Conservation (phyloP, 2,329 filamentous ascomycete genomes). For the Epicoccum sorghinum region DNA sequence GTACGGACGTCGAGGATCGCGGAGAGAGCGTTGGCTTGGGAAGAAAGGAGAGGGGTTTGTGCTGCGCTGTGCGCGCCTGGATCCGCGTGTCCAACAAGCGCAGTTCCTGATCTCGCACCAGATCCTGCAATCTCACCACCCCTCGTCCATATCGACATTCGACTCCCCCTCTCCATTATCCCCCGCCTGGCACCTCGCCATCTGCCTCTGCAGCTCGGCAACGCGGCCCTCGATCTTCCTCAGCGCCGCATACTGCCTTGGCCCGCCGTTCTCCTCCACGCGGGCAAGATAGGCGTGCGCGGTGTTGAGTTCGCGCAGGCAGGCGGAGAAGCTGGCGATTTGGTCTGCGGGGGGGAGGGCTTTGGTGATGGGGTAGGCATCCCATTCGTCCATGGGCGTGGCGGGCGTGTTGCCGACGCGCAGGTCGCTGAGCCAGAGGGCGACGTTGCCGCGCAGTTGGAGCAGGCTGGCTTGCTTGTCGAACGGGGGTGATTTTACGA, state of each 20-base stretch:
- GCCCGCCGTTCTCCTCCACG: constrained; percentile 30
- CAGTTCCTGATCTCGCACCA: no score
- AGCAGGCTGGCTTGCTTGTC: constrained; percentile 70
- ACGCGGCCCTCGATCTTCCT: constrained; percentile 27
- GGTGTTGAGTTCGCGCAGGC: constrained; percentile 28
- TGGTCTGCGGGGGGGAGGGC: constrained; percentile 11
- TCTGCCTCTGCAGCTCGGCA: constrained; percentile 23
- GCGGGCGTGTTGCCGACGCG: constrained; percentile 43
- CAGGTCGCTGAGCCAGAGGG: constrained; percentile 77
- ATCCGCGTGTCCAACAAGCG: no score
- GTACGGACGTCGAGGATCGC: no score
- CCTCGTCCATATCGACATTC: not conserved
- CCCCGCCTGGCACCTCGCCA: constrained; percentile 9
- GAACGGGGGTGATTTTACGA: constrained; percentile 74
- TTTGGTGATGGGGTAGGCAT: constrained; percentile 11
- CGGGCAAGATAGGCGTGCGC: constrained; percentile 32
- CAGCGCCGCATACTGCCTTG: constrained; percentile 19
- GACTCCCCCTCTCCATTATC: not conserved
- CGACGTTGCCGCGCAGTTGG: constrained; percentile 73
- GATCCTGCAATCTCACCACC: not conserved
- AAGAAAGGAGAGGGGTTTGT: no score
- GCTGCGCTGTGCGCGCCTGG: no score
- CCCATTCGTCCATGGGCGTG: constrained; percentile 24
- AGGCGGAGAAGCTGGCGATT: constrained; percentile 21
- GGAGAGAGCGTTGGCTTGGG: no score